These are phyloP conservation scores for Plenodomus lindquistii DNA, from an alignment of 2,329 filamentous ascomycete species.

Conservation along the genomic window DNA sequence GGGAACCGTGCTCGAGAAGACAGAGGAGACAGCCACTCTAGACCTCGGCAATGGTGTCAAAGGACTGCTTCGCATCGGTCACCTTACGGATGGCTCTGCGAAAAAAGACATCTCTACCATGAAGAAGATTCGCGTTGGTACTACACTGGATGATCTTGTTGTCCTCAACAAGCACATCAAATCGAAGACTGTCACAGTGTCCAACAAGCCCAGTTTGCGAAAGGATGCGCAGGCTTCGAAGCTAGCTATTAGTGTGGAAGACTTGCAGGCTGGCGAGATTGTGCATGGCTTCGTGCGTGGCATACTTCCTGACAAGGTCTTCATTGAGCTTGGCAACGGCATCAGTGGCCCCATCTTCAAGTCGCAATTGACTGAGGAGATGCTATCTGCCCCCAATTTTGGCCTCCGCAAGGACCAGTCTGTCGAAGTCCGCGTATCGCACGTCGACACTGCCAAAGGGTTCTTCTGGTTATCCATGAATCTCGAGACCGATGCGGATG, in stretches of 20 bases:
- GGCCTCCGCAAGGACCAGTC: constrained; percentile 78
- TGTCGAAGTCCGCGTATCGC: constrained; percentile 71
- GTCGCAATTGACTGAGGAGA: constrained; percentile 73
- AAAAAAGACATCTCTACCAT: constrained; percentile 77
- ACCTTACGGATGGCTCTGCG: constrained; percentile 81
- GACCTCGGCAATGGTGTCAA: constrained; percentile 78
- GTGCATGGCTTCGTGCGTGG: constrained; percentile 83
- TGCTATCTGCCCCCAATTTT: constrained; percentile 70
- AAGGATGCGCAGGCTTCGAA: constrained; percentile 72
- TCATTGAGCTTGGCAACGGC: constrained; percentile 82
- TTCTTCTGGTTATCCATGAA: constrained; percentile 71
- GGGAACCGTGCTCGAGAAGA: constrained; percentile 64
- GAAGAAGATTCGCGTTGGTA: constrained; percentile 82
- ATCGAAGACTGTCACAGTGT: constrained; percentile 74
- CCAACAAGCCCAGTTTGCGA: constrained; percentile 81
- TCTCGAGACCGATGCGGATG: constrained; percentile 50
- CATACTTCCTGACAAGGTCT: constrained; percentile 78
- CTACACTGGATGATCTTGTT: constrained; percentile 78
- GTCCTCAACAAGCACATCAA: constrained; percentile 84
- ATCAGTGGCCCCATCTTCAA: constrained; percentile 81
- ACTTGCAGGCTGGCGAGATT: constrained; percentile 69
- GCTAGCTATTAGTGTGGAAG: constrained; percentile 71
- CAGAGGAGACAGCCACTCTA: constrained; percentile 57
- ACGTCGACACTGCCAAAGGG: constrained; percentile 69
- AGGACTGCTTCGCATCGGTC: constrained; percentile 74